These are phyloP conservation scores for Geranomyces variabilis DNA, from an alignment of 192 early-diverging fungal species.

Conservation along the genomic window DNA sequence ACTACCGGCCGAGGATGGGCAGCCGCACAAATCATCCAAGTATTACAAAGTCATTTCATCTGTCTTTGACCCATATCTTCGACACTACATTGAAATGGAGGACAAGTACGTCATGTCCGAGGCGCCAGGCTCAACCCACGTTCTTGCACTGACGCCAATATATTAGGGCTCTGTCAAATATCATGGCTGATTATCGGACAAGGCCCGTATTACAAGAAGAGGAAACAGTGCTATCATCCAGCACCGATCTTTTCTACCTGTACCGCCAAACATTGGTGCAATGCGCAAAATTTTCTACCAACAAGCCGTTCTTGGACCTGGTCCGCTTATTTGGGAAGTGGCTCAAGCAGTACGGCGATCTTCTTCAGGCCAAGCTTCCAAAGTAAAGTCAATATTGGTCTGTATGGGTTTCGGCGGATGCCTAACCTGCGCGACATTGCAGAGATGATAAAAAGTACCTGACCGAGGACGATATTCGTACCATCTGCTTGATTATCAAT, in stretches of 20 bases:
- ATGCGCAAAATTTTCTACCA: constrained; percentile 81
- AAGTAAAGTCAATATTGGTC: constrained; percentile 43
- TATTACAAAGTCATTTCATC: constrained; percentile 81
- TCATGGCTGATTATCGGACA: constrained; percentile 57
- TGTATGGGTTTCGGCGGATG: too few relatives aligned
- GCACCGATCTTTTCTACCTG: constrained; percentile 88
- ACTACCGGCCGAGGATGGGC: constrained; percentile 17
- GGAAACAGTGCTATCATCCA: constrained; percentile 77
- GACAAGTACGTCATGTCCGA: constrained; percentile 58
- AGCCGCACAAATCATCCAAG: constrained; percentile 42
- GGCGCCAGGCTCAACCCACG: too few relatives aligned
- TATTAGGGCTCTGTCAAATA: constrained; percentile 61
- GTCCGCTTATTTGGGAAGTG: constrained; percentile 78
- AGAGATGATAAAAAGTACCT: constrained; percentile 68
- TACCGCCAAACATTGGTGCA: constrained; percentile 88
- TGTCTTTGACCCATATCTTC: constrained; percentile 86
- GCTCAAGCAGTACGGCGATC: constrained; percentile 76
- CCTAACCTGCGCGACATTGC: too few relatives aligned
- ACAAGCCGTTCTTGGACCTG: constrained; percentile 86
- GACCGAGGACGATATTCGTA: constrained; percentile 69
- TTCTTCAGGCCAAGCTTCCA: constrained; percentile 73
- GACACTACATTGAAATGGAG: constrained; percentile 85
- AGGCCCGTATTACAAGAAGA: constrained; percentile 55
- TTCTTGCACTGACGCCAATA: background rate
- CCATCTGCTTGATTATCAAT: constrained; percentile 81